Evolutionary conservation across 2,329 filamentous ascomycete genomes (phyloP), one percentile per base, ranked within the genome.

Genomic region (Massarina eburnea): DNA sequence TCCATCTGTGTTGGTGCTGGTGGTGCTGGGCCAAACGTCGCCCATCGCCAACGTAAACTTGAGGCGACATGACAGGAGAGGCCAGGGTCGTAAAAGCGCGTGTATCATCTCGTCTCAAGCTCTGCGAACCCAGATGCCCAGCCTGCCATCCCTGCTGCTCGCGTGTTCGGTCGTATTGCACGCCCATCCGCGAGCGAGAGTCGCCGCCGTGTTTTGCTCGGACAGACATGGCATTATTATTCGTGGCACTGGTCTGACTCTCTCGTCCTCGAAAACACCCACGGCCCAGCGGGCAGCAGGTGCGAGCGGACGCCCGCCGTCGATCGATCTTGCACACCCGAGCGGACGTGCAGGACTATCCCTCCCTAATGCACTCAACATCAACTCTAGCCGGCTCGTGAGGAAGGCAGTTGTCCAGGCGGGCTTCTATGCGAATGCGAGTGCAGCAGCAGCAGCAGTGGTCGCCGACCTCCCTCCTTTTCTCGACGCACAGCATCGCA

Each of bases 311-410:
- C 53, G 47, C 44, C 56, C 53, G 54, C 43, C 48, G 54, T 57
- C 56, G 56, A 66, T 61, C 61, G 55, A 66, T 65, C 59, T 54
- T 30, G 27, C 48, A 46, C 49, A 58, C 46, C 53, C 54, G 52
- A 50, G 15, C 40, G 42, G 45, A 46, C 48, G 44, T 47, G 43
- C 50, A 54, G 50, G 35, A 47, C 51, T 24, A 57, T 45, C 51
- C 51, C 54, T 54, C 53, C 46, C 40, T 38, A 37, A 39, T 33
- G 34, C 44, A 27, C 19, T 27, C 42, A 33, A 18, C 45, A 43
- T 39, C 47, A 46, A 41, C 45, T 32, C 39, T 36, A 42, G 39
- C 42, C 44, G 37, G 42, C 39, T 41, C 24, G 29, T 40, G n/a
- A n/a, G n/a, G n/a, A n/a, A n/a, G n/a, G n/a, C n/a, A n/a, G n/a